Evolutionary conservation across 495 filamentous ascomycete species (phyloP).

Genomic region (Pseudotulostoma volvatum): DNA sequence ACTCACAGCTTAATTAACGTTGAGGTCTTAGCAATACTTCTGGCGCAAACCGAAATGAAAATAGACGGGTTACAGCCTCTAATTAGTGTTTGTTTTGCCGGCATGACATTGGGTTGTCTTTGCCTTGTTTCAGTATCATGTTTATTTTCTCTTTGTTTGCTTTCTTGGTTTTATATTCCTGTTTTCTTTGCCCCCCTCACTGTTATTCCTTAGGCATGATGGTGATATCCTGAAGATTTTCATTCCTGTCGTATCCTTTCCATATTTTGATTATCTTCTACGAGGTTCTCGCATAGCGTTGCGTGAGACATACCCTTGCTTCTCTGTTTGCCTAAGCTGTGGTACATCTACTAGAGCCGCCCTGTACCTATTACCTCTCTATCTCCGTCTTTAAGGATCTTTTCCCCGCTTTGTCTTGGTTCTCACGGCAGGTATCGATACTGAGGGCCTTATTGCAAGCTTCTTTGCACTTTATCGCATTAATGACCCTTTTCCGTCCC

Average conservation of each 20-base stretch:
- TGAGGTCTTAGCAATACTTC: conserved; percentile 62
- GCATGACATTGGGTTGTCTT: too few relatives aligned
- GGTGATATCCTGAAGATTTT: background rate
- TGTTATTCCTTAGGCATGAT: conserved; percentile 1
- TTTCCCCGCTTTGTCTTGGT: background rate
- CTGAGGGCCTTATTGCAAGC: too few relatives aligned
- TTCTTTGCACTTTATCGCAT: too few relatives aligned
- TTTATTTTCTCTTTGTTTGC: background rate
- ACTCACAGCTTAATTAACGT: conserved; percentile 9
- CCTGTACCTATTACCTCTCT: conserved; percentile 1
- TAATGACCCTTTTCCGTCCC: too few relatives aligned
- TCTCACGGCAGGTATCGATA: background rate
- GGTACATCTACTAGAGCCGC: background rate
- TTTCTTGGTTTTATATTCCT: background rate
- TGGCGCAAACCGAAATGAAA: conserved; percentile 67
- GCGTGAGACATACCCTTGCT: conserved; percentile 34
- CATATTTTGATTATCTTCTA: conserved; percentile 13
- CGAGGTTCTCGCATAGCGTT: conserved; percentile 31
- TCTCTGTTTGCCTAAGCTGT: conserved; percentile 11
- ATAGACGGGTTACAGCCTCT: too few relatives aligned
- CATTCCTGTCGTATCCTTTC: conserved; percentile 30
- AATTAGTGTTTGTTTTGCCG: too few relatives aligned
- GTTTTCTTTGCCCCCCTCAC: background rate
- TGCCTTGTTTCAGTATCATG: too few relatives aligned
- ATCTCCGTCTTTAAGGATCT: background rate